Percentiles rank a stretch among this genome's conserved stretches.
These are phyloP conservation scores for Adenanthera pavonina DNA, from an alignment of 306 rosid species.

Conservation along the genomic window DNA sequence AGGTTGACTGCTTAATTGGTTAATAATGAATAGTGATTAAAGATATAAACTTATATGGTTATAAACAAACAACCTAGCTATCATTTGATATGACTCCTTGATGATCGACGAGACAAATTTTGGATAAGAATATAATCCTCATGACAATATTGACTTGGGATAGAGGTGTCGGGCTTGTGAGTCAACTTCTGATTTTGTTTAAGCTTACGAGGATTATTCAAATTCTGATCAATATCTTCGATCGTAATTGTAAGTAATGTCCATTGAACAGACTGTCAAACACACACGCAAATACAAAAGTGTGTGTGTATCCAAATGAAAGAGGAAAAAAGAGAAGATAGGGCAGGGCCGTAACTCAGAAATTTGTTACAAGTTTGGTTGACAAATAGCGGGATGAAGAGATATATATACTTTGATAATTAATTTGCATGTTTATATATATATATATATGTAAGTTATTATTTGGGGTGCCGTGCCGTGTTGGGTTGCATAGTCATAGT, in stretches of 20 bases:
- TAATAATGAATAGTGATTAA: neutral
- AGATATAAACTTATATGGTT: too few species aligned
- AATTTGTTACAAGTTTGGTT: neutral
- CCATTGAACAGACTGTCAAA: too few species aligned
- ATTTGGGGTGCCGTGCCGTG: neutral
- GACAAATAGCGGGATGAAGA: neutral
- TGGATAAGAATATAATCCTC: constrained; percentile 5
- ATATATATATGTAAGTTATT: neutral
- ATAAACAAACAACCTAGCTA: too few species aligned
- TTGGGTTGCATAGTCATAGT: neutral
- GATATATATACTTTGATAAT: too few species aligned
- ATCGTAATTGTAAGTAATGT: too few species aligned
- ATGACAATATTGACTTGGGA: neutral
- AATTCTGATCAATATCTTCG: neutral
- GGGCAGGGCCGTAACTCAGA: neutral
- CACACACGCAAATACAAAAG: too few species aligned
- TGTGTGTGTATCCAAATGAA: too few species aligned
- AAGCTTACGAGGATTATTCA: neutral
- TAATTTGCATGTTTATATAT: too few species aligned
- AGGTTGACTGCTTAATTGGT: neutral
- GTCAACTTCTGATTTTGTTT: neutral
- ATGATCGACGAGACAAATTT: neutral
- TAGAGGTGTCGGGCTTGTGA: neutral
- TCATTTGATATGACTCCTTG: neutral
- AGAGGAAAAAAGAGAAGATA: too few species aligned